Evolutionary conservation across 176 grass and related monocot genomes (phyloP), one percentile per base, ranked within the genome.

Genomic region (Neostapfia colusana): DNA sequence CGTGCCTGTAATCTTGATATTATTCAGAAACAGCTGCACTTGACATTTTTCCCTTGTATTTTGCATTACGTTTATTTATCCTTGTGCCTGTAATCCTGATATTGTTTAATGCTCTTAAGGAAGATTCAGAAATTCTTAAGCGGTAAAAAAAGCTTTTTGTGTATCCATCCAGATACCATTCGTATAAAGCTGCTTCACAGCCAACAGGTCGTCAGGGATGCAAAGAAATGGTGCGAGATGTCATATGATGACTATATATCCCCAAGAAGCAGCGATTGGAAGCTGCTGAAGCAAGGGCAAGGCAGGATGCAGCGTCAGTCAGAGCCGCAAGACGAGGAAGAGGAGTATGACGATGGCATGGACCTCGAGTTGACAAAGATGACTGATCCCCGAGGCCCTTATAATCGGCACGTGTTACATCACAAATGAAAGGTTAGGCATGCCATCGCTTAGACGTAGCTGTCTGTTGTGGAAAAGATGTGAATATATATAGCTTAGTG

Each of bases 201-300:
- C 45, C 63, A 61, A 67, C 77, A 78, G 38, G 65, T 93, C 31
- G 27, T 97, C 14, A 89, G 91, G 10, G 88, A 73, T 15, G 88
- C 78, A 6, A 88, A 76, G n/a, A 88, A 93, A 65, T 94, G 95
- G 95, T 92, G 88, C 0, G 95, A 94, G 24, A 90, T 88, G 85
- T 92, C 86, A 0, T 94, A 90, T 5, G 80, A 93, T 15, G 84
- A 91, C 11, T 88, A 88, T 54, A n/a, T 25, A 73, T 90, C 24
- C 53, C 43, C 54, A 79, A 84, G 68, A 80, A 80, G 79, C 35
- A 55, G 35, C 48, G 10, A 0, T 11, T 78, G 72, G 79, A 92
- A 82, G 86, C 88, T 1, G 77, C 53, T 35, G 63, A 82, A 38
- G 62, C 79, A 43, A 75, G 41, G 49, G 77, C 31, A 45, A 73